Conservation (phyloP, 371 early-diverging fungal genomes). For the Phascolomyces articulosus region DNA sequence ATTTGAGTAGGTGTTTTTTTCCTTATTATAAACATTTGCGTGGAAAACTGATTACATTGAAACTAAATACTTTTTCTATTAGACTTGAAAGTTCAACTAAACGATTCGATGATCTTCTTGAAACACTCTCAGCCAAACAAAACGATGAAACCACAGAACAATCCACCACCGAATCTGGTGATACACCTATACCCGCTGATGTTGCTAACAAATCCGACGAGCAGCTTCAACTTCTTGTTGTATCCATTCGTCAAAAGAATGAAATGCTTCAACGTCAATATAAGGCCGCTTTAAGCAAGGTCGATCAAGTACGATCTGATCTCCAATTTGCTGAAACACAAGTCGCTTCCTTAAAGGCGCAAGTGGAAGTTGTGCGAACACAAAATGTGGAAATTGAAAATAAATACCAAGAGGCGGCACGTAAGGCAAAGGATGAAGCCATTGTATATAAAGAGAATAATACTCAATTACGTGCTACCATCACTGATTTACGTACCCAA, state of each 20-base stretch:
- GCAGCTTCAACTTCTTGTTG: conserved; percentile 18
- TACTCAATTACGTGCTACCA: conserved; percentile 5
- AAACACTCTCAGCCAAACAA: conserved; percentile 9
- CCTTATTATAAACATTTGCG: neutral
- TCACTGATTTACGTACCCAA: conserved; percentile 3
- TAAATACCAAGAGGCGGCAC: neutral
- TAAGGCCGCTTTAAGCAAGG: conserved; percentile 10
- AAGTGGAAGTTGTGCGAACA: conserved; percentile 15
- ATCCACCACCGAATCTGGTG: no score
- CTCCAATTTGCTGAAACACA: conserved; percentile 21
- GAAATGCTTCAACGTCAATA: conserved; percentile 24
- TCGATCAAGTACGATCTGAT: conserved; percentile 15
- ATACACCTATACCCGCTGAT: neutral
- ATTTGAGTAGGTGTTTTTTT: neutral
- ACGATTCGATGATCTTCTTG: conserved; percentile 19
- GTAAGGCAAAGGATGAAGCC: conserved; percentile 18
- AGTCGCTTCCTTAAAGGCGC: conserved; percentile 11
- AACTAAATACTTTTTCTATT: neutral
- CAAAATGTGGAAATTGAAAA: conserved; percentile 12
- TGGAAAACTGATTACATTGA: neutral
- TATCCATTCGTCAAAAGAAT: conserved; percentile 23
- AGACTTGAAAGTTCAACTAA: conserved; percentile 22
- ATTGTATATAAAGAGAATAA: conserved; percentile 25
- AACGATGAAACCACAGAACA: neutral
- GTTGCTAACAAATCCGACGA: conserved; percentile 7